These are phyloP conservation scores for Annulohypoxylon truncatum DNA, from an alignment of 2,329 filamentous ascomycete genomes.

Conservation along the genomic window DNA sequence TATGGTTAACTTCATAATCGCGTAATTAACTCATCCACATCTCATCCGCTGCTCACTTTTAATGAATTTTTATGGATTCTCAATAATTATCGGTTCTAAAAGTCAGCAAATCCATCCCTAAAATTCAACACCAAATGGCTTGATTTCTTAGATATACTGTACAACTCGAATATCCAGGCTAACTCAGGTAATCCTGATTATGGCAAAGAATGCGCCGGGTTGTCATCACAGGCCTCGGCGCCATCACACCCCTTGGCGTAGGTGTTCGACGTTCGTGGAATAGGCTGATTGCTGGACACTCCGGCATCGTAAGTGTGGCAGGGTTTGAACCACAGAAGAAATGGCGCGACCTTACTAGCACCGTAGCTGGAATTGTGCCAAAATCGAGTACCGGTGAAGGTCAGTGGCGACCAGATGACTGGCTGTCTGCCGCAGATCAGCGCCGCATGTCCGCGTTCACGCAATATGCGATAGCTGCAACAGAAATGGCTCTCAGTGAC, in stretches of 20 bases:
- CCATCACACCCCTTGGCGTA: constrained; percentile 84
- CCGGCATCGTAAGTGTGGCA: constrained; percentile 81
- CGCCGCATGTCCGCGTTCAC: constrained; percentile 91
- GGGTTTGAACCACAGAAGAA: constrained; percentile 64
- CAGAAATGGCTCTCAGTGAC: constrained; percentile 86
- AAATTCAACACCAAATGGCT: not conserved
- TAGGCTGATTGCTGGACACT: constrained; percentile 81
- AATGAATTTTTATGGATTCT: constrained; percentile 4
- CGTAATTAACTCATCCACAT: constrained; percentile 17
- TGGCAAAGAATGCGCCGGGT: constrained; percentile 74
- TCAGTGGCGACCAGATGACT: constrained; percentile 64
- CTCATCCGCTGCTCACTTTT: not conserved
- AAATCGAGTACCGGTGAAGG: constrained; percentile 57
- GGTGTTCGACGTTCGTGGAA: constrained; percentile 83
- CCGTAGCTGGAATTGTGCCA: constrained; percentile 86
- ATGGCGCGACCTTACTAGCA: constrained; percentile 83
- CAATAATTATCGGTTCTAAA: not conserved
- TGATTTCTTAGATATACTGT: not conserved
- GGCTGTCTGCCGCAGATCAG: constrained; percentile 65
- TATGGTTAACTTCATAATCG: constrained; percentile 29
- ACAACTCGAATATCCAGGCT: not conserved
- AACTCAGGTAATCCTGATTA: constrained; percentile 42
- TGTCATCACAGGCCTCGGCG: constrained; percentile 85
- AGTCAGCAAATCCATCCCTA: not conserved
- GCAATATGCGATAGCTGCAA: constrained; percentile 89